These are phyloP conservation scores for Blastocrithidia nonstop DNA, from an alignment of 208 protist species.

Conservation along the genomic window DNA sequence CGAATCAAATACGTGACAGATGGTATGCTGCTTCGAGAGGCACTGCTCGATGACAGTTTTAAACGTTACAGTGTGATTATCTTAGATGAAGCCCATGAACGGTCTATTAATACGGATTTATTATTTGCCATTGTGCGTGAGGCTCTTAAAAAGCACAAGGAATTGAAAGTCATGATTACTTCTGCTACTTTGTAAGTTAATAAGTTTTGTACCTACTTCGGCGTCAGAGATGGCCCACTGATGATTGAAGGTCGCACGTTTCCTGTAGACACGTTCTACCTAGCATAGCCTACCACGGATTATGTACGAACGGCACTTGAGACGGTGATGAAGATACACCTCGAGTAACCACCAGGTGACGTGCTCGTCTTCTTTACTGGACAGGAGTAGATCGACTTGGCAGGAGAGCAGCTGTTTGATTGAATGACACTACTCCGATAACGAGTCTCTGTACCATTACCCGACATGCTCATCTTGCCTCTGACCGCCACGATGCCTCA, in stretches of 20 bases:
- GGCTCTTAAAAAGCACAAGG: slow-evolving; percentile 65
- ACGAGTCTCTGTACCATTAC: slow-evolving; percentile 35
- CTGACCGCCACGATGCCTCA: slow-evolving; percentile 97
- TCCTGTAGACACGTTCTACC: slow-evolving; percentile 95
- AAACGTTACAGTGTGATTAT: slow-evolving; percentile 96
- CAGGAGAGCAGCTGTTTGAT: slow-evolving; percentile 92
- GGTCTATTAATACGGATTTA: slow-evolving; percentile 98
- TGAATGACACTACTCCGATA: slow-evolving; percentile 72
- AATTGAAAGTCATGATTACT: slow-evolving; percentile 97
- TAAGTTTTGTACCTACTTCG: slow-evolving; percentile 98
- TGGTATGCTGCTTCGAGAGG: slow-evolving; percentile 98
- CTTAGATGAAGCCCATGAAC: slow-evolving; percentile 99
- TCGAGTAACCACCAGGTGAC: slow-evolving; percentile 94
- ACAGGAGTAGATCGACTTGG: slow-evolving; percentile 98
- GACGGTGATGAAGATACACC: slow-evolving; percentile 98
- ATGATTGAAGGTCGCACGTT: slow-evolving; percentile 96
- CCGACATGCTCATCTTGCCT: slow-evolving; percentile 93
- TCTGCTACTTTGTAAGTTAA: slow-evolving; percentile 97
- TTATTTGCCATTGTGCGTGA: slow-evolving; percentile 97
- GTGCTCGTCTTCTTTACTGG: slow-evolving; percentile 99
- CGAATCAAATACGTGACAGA: slow-evolving; percentile 99
- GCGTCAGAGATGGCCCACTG: slow-evolving; percentile 90
- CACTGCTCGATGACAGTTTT: slow-evolving; percentile 90
- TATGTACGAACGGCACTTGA: slow-evolving; percentile 95
- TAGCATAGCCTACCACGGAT: slow-evolving; percentile 85